Percentiles rank a stretch among this genome's conserved stretches.
Evolutionary conservation across 805 yeast genomes (phyloP).

Genomic region (Yamadazyma takamatsuzukensis): DNA sequence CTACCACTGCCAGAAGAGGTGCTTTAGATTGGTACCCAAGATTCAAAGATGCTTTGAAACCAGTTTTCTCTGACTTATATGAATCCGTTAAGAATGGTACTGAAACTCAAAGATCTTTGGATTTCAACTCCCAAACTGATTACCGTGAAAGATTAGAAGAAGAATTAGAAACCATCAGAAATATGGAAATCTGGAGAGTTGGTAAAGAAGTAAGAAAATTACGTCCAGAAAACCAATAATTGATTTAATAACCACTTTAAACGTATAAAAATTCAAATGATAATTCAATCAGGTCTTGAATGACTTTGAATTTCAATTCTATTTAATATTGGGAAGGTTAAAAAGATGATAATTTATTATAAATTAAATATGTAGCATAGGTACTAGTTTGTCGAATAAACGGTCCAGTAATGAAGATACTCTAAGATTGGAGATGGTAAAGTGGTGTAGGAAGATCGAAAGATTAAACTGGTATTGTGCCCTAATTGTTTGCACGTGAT

Average conservation of each 20-base stretch:
- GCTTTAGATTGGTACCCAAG: constrained; percentile 99
- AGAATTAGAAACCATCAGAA: constrained; percentile 91
- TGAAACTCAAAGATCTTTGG: constrained; percentile 97
- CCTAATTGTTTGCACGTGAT: too few relatives aligned
- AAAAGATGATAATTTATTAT: background rate
- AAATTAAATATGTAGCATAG: constrained; percentile 18
- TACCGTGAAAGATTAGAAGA: constrained; percentile 94
- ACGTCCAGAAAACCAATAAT: constrained; percentile 97
- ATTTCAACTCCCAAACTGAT: constrained; percentile 96
- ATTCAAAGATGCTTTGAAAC: constrained; percentile 98
- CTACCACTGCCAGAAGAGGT: constrained; percentile 99
- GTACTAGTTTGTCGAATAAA: constrained; percentile 44
- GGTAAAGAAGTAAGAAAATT: constrained; percentile 99
- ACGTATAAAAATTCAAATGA: too few relatives aligned
- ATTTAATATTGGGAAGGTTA: constrained; percentile 13
- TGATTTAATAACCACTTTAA: constrained; percentile 1
- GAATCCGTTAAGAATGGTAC: constrained; percentile 92
- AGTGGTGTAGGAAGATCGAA: too few relatives aligned
- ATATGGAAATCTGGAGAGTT: constrained; percentile 98
- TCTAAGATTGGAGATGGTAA: too few relatives aligned
- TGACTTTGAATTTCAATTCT: constrained; percentile 19
- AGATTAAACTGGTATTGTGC: too few relatives aligned
- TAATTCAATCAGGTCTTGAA: constrained; percentile 12
- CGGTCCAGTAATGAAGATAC: constrained; percentile 21
- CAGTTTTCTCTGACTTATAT: constrained; percentile 95